These are phyloP conservation scores for Penicillium diatomitis DNA, from an alignment of 495 filamentous ascomycete genomes.

Conservation along the genomic window DNA sequence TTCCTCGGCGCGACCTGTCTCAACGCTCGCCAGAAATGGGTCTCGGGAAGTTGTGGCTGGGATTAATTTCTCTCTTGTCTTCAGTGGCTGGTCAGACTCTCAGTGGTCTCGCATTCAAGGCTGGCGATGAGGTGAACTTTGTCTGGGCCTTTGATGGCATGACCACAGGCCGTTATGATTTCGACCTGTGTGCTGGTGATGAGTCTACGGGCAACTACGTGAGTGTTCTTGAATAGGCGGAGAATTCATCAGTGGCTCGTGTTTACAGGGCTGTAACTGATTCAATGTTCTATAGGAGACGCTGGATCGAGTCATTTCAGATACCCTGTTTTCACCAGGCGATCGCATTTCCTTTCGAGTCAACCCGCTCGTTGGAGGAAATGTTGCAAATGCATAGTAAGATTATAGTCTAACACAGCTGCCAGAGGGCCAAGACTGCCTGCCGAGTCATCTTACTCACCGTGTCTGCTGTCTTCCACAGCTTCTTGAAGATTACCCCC, in stretches of 20 bases:
- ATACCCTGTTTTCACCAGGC: slow-evolving; percentile 36
- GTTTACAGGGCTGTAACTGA: not conserved
- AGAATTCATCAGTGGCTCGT: not conserved
- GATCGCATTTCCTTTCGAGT: slow-evolving; percentile 45
- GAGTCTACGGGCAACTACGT: slow-evolving; percentile 41
- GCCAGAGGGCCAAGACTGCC: no score
- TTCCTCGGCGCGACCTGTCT: slow-evolving; percentile 1
- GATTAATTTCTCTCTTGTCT: slow-evolving; percentile 34
- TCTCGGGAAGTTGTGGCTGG: slow-evolving; percentile 22
- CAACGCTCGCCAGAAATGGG: slow-evolving; percentile 22
- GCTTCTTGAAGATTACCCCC: slow-evolving; percentile 58
- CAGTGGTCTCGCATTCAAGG: slow-evolving; percentile 42
- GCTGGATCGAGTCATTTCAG: slow-evolving; percentile 29
- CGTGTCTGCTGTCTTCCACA: slow-evolving; percentile 14
- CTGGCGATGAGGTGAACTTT: slow-evolving; percentile 37
- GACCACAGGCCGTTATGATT: slow-evolving; percentile 46
- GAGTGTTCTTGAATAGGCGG: not conserved
- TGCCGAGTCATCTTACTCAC: not conserved
- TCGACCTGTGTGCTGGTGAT: slow-evolving; percentile 57
- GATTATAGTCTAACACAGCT: slow-evolving; percentile 1
- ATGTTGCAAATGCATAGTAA: slow-evolving; percentile 55
- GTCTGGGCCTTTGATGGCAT: slow-evolving; percentile 15
- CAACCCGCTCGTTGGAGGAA: slow-evolving; percentile 36
- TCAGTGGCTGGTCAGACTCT: slow-evolving; percentile 44
- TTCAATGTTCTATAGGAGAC: slow-evolving; percentile 26